Evolutionary conservation across 495 filamentous ascomycete genomes (phyloP), one percentile per base, ranked within the genome.

Genomic region (Hyaloscypha finlandica): DNA sequence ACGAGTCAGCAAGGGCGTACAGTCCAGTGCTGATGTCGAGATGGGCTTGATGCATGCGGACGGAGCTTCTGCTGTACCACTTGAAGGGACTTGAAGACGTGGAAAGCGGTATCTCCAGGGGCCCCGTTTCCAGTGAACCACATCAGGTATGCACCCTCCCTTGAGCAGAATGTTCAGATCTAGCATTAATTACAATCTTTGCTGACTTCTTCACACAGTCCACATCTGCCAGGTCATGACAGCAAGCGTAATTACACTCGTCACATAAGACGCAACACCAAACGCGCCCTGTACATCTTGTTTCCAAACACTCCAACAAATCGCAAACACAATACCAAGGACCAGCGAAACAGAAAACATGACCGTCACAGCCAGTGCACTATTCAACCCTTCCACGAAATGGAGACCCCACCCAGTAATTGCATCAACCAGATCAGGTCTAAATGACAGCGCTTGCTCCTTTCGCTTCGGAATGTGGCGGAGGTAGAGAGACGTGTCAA

Each of bases 181-280:
- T 2, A 25, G 25, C 25, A 25, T 25, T 25, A 1, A 2, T 25
- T 25, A 3, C 35, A 12, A 6, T 1, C 3, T 37, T 37, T 12
- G 35, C 35, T 37, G 35, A 37, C 35, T 12, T 48, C 16, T 6
- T 48, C 42, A 48, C 11, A 48, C 9, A 19, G 42, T 12, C 53
- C 29, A 56, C 20, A 56, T 31, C 20, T 56, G 53, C 53, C 53
- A 56, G 16, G 53, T 56, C 53, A 31, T 56, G 4, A 19, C 53
- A 29, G 53, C 53, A 31, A 56, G 53, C 3, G 53, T 56, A 29
- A 31, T 30, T n/a, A 56, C 53, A 30, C 29, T 56, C 53, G 20
- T 56, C 20, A 56, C 53, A 56, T 56, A 56, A 56, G 53, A 56
- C 9, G 53, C 20, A 56, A 56, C 53, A 6, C 53, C 53, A 25